Evolutionary conservation across 306 rosid genomes (phyloP).

Genomic region (Delonix regia): DNA sequence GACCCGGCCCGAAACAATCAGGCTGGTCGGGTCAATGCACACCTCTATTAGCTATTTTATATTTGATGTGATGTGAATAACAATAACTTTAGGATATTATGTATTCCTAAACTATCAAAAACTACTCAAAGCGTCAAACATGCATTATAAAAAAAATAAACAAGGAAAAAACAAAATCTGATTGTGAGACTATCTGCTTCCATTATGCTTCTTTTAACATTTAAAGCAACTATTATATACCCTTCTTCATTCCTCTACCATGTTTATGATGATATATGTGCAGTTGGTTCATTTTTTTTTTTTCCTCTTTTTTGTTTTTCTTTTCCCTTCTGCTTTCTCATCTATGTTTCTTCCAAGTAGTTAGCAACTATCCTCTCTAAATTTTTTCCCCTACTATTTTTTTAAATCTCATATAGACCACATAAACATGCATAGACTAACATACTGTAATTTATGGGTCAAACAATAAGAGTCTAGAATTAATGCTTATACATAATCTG

Average conservation of each 20-base stretch:
- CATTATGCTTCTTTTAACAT: not conserved
- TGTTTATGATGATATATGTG: too few species aligned
- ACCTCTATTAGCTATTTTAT: not conserved
- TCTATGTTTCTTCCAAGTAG: too few species aligned
- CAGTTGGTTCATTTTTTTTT: too few species aligned
- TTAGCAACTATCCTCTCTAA: too few species aligned
- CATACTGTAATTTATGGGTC: not conserved
- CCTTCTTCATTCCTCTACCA: slow-evolving; percentile 11
- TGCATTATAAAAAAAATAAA: not conserved
- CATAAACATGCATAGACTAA: not conserved
- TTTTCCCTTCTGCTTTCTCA: too few species aligned
- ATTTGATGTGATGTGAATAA: not conserved
- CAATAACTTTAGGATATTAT: not conserved
- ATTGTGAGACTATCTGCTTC: not conserved
- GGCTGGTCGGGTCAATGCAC: too few species aligned
- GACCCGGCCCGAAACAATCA: too few species aligned
- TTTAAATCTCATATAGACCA: not conserved
- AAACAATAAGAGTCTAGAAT: slow-evolving; percentile 22
- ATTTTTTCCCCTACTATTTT: not conserved
- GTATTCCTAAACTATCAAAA: not conserved
- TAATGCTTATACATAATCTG: slow-evolving; percentile 9
- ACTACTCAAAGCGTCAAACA: not conserved
- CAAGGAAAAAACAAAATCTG: not conserved
- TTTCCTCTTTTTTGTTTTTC: too few species aligned
- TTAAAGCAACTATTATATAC: not conserved